Conservation (phyloP, 1,139 yeast species). For the Candida gigantensis region DNA sequence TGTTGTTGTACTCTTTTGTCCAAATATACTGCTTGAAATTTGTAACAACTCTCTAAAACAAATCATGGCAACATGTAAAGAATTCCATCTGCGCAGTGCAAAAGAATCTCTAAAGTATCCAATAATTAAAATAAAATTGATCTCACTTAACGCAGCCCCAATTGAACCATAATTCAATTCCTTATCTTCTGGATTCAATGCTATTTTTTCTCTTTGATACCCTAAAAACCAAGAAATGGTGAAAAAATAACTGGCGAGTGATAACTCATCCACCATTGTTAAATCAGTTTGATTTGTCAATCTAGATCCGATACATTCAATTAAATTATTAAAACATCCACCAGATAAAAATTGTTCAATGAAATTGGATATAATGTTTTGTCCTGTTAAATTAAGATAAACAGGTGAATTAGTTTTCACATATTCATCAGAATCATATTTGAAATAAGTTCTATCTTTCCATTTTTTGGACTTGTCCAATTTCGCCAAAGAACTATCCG, state of each 20-base stretch:
- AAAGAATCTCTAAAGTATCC: constrained; percentile 56
- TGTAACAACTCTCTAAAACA: constrained; percentile 67
- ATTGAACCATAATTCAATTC: constrained; percentile 57
- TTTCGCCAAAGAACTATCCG: constrained; percentile 50
- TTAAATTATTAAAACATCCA: constrained; percentile 72
- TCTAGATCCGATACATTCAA: constrained; percentile 28
- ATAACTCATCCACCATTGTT: constrained; percentile 33
- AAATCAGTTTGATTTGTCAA: constrained; percentile 32
- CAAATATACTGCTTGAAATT: constrained; percentile 53
- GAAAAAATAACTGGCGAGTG: constrained; percentile 53
- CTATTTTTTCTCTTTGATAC: constrained; percentile 33
- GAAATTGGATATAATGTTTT: constrained; percentile 46
- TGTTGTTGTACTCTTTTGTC: constrained; percentile 39
- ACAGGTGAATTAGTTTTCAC: constrained; percentile 25
- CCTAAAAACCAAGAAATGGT: constrained; percentile 70
- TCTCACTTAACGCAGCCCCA: constrained; percentile 67
- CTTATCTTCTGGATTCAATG: constrained; percentile 23
- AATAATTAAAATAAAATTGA: constrained; percentile 61
- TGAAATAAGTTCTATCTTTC: constrained; percentile 49
- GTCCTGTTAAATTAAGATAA: constrained; percentile 33
- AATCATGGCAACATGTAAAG: constrained; percentile 70
- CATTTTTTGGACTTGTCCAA: constrained; percentile 71
- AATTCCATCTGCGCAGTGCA: constrained; percentile 53
- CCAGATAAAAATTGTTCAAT: constrained; percentile 59
- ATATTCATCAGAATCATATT: constrained; percentile 47